Conservation (phyloP, 1,139 yeast genomes). For the Scheffersomyces segobiensis region DNA sequence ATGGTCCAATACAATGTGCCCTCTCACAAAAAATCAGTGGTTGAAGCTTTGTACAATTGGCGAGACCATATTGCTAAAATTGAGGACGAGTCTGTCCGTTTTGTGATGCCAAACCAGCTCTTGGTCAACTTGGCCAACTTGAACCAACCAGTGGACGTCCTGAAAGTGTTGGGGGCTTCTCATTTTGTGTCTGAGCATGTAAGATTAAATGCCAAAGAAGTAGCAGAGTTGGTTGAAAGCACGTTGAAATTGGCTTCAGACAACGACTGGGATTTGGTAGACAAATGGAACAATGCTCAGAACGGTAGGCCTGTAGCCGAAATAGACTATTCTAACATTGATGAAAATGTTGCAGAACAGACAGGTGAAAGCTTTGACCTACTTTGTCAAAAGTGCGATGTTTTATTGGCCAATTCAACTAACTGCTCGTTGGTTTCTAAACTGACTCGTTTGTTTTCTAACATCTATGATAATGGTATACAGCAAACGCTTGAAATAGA, state of each 20-base stretch:
- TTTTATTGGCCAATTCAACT: background rate
- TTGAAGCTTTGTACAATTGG: slow-evolving; percentile 74
- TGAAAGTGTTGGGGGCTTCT: slow-evolving; percentile 56
- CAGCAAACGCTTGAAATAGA: slow-evolving; percentile 23
- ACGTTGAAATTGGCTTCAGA: slow-evolving; percentile 20
- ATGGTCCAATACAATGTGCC: slow-evolving; percentile 70
- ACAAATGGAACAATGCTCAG: slow-evolving; percentile 20
- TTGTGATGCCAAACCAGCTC: slow-evolving; percentile 79
- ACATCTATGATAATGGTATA: slow-evolving; percentile 5
- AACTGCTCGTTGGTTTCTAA: background rate
- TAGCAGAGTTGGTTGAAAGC: slow-evolving; percentile 55
- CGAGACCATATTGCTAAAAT: slow-evolving; percentile 74
- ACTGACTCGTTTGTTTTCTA: slow-evolving; percentile 10
- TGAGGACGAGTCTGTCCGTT: slow-evolving; percentile 83
- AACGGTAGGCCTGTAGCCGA: slow-evolving; percentile 8
- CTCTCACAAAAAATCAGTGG: slow-evolving; percentile 51
- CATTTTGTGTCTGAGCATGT: slow-evolving; percentile 56
- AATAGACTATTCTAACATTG: slow-evolving; percentile 12
- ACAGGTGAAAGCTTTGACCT: background rate
- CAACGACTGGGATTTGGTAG: slow-evolving; percentile 23
- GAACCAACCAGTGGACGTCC: slow-evolving; percentile 55
- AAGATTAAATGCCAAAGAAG: slow-evolving; percentile 53
- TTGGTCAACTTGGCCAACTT: slow-evolving; percentile 61
- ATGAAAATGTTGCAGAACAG: slow-evolving; percentile 5
- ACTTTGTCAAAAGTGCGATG: background rate